phyloP scores from a whole-genome alignment of 257 asterid species.

The Sherardia arvensis region DNA sequence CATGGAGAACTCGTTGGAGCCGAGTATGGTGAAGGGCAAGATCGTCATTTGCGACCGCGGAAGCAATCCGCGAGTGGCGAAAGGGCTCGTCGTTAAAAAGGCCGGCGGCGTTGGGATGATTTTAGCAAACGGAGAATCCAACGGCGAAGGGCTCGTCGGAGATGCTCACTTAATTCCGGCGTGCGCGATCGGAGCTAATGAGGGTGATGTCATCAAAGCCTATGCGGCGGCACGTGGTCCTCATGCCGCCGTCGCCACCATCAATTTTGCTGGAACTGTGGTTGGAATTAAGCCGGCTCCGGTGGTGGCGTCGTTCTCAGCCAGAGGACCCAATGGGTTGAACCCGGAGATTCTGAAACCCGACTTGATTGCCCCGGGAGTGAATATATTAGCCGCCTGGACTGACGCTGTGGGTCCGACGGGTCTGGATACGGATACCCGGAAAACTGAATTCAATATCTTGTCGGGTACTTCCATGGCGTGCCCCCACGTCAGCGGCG shows the following conservation, averaged over 20 bases:
- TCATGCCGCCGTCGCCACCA: constrained; percentile 43
- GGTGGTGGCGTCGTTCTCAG: constrained; percentile 88
- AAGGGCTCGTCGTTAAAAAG: constrained; percentile 76
- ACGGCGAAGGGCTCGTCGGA: constrained; percentile 91
- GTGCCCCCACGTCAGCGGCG: constrained; percentile 95
- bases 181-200: constrained; percentile 67
- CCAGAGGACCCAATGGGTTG: constrained; percentile 79
- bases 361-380: constrained; percentile 89
- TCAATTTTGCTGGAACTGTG: constrained; percentile 59
- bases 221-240: constrained; percentile 35
- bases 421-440: constrained; percentile 59
- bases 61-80: constrained; percentile 83
- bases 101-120: constrained; percentile 97
- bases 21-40: constrained; percentile 49
- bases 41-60: constrained; percentile 94
- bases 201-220: constrained; percentile 66
- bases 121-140: constrained; percentile 73
- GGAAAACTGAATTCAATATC: constrained; percentile 77
- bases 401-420: constrained; percentile 89
- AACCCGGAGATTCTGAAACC: constrained; percentile 90
- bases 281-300: constrained; percentile 89
- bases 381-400: constrained; percentile 91
- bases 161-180: constrained; percentile 87
- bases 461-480: constrained; percentile 97
- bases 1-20: constrained; percentile 86